Base-by-base conservation (phyloP, 371 early-diverging fungal genomes). In the Rhizopus delemar region DNA sequence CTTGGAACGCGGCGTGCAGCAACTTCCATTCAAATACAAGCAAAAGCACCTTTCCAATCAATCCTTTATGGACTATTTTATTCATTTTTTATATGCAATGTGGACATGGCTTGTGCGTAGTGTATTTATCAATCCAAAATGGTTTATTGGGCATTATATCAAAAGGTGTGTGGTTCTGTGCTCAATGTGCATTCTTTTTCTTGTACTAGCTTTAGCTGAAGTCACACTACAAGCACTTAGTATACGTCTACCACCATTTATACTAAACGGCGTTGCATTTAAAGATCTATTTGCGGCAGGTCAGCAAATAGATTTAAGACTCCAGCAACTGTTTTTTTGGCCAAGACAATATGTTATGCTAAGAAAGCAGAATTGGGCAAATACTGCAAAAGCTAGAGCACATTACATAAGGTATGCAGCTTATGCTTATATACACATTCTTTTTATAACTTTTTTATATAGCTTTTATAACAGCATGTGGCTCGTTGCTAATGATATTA, bases 391-490 rank as follows among this genome's bases (percentile, higher is more conserved):
- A 16, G 85, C 86, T 49, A 85, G 89, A 61, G 93, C 92, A 3
- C 89, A 89, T 57, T 92, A 94, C 58, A 92, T 92, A 52, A 89
- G 89, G 88, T 88, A 68, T 11, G 51, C 16, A 48, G 5, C 31
- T 2, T 39, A 22, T 15, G 33, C 16, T 46, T 15, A 36, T 31
- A 51, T 31, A 57, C 6, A 9, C 32, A 41, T 6, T 2, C 22
- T 22, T 22, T 22, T 22, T 22, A 22, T 22, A 22, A 39, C 35
- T 22, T 22, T 46, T 48, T 38, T 28, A 55, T 53, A 12, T 8
- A 92, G 93, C 53, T 95, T 96, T 66, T 94, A 93, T 75, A 96
- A 96, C 72, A 91, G 91, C 54, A 88, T 93, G 74, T 98, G 97
- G 95, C 86, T 95, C n/a, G 87, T 93, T 8, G 91, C 91, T 0